Percentiles rank a stretch among this genome's conserved stretches.
Conservation (phyloP, 768 basidiomycete genomes). For the Tylopilus vinaceipallidus region DNA sequence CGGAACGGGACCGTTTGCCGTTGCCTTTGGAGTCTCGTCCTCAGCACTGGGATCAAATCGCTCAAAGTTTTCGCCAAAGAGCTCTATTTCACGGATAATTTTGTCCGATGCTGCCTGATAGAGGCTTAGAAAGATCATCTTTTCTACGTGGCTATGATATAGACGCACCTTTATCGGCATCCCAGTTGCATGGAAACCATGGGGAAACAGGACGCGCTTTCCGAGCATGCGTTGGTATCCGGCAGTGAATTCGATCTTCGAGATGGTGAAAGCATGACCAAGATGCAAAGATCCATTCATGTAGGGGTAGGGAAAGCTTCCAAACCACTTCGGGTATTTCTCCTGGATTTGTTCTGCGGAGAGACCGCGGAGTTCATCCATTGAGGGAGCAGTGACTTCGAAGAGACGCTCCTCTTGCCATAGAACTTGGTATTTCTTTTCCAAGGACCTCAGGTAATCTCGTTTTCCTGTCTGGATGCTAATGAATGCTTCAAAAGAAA, state of each 20-base stretch:
- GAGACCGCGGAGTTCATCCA: slow-evolving; percentile 61
- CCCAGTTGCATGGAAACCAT: slow-evolving; percentile 96
- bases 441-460: slow-evolving; percentile 80
- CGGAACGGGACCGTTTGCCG: slow-evolving; percentile 40
- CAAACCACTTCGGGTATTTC: slow-evolving; percentile 95
- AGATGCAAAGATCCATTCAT: slow-evolving; percentile 98
- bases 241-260: slow-evolving; percentile 95
- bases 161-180: slow-evolving; percentile 95
- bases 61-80: slow-evolving; percentile 92
- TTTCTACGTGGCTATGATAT: neutral
- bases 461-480: slow-evolving; percentile 81
- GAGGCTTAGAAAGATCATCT: neutral
- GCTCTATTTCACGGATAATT: slow-evolving; percentile 92
- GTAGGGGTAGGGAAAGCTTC: slow-evolving; percentile 94
- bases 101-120: slow-evolving; percentile 95
- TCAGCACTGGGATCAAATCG: slow-evolving; percentile 44
- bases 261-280: slow-evolving; percentile 97
- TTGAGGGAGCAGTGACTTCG: slow-evolving; percentile 78
- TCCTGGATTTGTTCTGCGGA: slow-evolving; percentile 63
- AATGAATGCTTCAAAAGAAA: slow-evolving; percentile 3
- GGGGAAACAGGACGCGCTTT: slow-evolving; percentile 93
- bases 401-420: slow-evolving; percentile 82
- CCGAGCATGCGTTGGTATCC: slow-evolving; percentile 96
- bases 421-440: slow-evolving; percentile 77
- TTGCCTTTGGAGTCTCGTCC: slow-evolving; percentile 40